A percentile compares a stretch with the other conserved stretches of the same genome.
Evolutionary conservation across 2,329 filamentous ascomycete genomes (phyloP).

Genomic region (Fusarium sp.): DNA sequence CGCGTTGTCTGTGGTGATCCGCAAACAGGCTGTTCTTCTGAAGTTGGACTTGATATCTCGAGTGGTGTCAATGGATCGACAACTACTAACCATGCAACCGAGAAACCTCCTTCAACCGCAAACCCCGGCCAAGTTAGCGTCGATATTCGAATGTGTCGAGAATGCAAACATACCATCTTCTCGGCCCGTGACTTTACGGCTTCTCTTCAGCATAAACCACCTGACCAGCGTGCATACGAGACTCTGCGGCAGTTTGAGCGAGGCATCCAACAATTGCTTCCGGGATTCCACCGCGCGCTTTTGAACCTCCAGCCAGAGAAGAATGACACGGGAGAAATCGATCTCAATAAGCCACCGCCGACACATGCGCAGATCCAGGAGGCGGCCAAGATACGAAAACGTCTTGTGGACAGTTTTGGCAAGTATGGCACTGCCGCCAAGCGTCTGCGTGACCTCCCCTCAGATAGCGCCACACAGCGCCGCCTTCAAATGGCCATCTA

Average conservation of each 20-base stretch:
- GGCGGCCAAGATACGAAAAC: constrained; percentile 88
- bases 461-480: constrained; percentile 77
- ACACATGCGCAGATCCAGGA: constrained; percentile 80
- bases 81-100: constrained; percentile 51
- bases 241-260: constrained; percentile 89
- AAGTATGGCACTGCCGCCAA: constrained; percentile 88
- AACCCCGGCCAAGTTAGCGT: constrained; percentile 70
- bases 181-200: constrained; percentile 80
- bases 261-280: constrained; percentile 84
- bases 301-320: constrained; percentile 73
- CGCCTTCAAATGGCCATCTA: constrained; percentile 86
- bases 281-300: constrained; percentile 85
- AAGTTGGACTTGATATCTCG: constrained; percentile 84
- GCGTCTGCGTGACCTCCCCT: constrained; percentile 82
- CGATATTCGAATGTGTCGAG: constrained; percentile 91
- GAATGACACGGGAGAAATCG: constrained; percentile 52
- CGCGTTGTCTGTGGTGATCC: constrained; percentile 92
- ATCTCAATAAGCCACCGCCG: constrained; percentile 58
- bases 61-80: constrained; percentile 52
- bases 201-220: constrained; percentile 74
- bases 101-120: constrained; percentile 51
- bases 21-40: constrained; percentile 84
- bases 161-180: constrained; percentile 77
- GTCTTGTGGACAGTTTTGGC: constrained; percentile 87
- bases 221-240: constrained; percentile 83